phyloP scores from a whole-genome alignment of 108 stramenopile genomes.

The Mayamaea pseudoterrestris region DNA sequence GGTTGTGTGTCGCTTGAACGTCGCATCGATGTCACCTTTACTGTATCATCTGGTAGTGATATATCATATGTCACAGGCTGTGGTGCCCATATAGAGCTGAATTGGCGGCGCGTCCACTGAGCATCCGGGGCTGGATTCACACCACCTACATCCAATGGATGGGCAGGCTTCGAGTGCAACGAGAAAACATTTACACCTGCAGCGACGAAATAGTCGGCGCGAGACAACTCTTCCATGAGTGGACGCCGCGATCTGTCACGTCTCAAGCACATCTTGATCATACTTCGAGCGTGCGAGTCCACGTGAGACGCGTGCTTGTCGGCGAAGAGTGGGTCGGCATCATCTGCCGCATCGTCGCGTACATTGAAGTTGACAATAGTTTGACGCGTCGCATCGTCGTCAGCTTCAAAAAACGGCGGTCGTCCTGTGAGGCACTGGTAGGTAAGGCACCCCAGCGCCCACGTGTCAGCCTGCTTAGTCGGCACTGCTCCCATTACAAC shows the following conservation, averaged over 20 bases:
- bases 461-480: constrained; percentile 75
- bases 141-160: constrained; percentile 49
- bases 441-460: constrained; percentile 93
- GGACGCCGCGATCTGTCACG: constrained; percentile 32
- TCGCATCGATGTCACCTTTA: neutral
- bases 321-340: constrained; percentile 28
- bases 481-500: constrained; percentile 76
- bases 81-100: constrained; percentile 84
- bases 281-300: constrained; percentile 21
- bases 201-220: constrained; percentile 34
- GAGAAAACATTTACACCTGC: constrained; percentile 44
- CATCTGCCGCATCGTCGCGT: constrained; percentile 3
- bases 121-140: constrained; percentile 54
- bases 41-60: constrained; percentile 3
- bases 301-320: constrained; percentile 20
- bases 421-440: constrained; percentile 87
- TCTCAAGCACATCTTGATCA: constrained; percentile 37
- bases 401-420: constrained; percentile 83
- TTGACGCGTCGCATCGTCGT: constrained; percentile 51
- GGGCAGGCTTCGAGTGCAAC: constrained; percentile 37
- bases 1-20: constrained; percentile 8
- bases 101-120: constrained; percentile 73
- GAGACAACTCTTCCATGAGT: constrained; percentile 34
- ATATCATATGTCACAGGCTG: constrained; percentile 63
- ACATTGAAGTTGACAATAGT: constrained; percentile 75